phyloP scores from a whole-genome alignment of 441 rosid species.

The Theobroma grandiflorum region DNA sequence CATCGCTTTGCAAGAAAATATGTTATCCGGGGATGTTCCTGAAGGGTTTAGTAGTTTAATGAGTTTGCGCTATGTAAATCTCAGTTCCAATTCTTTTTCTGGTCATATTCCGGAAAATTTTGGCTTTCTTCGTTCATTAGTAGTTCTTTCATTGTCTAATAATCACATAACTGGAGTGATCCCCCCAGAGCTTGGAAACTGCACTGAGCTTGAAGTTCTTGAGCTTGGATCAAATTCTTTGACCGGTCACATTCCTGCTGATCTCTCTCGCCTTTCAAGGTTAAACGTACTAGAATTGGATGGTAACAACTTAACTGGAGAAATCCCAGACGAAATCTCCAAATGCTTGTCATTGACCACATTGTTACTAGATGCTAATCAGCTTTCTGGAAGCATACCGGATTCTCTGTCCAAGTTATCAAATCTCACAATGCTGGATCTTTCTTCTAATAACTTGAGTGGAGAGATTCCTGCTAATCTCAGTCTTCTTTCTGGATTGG shows the following conservation, averaged over 20 bases:
- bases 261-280: constrained; percentile 63
- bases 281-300: constrained; percentile 75
- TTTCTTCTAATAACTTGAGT: constrained; percentile 78
- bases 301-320: constrained; percentile 74
- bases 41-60: constrained; percentile 94
- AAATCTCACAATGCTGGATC: constrained; percentile 70
- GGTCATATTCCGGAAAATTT: constrained; percentile 80
- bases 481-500: constrained; percentile 51
- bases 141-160: constrained; percentile 71
- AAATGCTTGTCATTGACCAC: constrained; percentile 57
- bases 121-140: constrained; percentile 74
- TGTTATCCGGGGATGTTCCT: constrained; percentile 72
- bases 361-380: constrained; percentile 67
- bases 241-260: constrained; percentile 73
- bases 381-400: constrained; percentile 75
- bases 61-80: constrained; percentile 73
- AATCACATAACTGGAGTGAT: constrained; percentile 74
- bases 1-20: constrained; percentile 87
- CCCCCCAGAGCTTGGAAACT: constrained; percentile 86
- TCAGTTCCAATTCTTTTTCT: constrained; percentile 70
- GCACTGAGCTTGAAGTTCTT: constrained; percentile 82
- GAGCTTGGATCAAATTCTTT: constrained; percentile 72
- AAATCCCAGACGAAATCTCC: constrained; percentile 65
- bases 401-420: constrained; percentile 60
- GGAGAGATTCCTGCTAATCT: constrained; percentile 80